Conservation (phyloP, 2,329 filamentous ascomycete species). For the Neonectria magnoliae region DNA sequence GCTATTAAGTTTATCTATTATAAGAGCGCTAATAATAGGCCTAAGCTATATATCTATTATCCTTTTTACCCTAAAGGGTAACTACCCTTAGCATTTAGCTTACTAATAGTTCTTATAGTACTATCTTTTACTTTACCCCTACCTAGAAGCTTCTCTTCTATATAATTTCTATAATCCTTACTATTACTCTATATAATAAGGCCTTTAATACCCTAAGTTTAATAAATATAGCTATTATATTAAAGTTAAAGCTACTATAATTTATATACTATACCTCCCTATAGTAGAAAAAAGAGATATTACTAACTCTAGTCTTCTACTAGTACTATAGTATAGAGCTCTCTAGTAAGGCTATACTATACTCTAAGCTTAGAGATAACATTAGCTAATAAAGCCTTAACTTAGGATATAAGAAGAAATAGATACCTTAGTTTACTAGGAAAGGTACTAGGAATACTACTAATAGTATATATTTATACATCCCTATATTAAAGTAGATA, state of each 20-base stretch:
- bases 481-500: background rate
- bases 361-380: background rate
- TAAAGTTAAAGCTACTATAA: background rate
- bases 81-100: background rate
- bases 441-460: background rate
- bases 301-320: background rate
- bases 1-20: slow-evolving; percentile 45
- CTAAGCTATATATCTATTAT: slow-evolving; percentile 39
- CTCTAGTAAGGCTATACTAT: background rate
- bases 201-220: background rate
- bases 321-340: background rate
- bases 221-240: background rate
- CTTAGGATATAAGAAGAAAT: background rate
- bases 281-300: background rate
- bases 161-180: background rate
- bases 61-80: background rate
- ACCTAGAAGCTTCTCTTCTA: background rate
- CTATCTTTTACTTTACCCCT: background rate
- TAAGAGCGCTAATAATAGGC: slow-evolving; percentile 44
- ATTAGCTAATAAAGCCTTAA: background rate
- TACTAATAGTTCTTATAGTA: slow-evolving; percentile 11
- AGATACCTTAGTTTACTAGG: background rate
- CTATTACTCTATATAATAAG: background rate
- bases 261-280: background rate
- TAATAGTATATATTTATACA: background rate